phyloP scores from a whole-genome alignment of 306 rosid species.

The Begonia fuchsioides region DNA sequence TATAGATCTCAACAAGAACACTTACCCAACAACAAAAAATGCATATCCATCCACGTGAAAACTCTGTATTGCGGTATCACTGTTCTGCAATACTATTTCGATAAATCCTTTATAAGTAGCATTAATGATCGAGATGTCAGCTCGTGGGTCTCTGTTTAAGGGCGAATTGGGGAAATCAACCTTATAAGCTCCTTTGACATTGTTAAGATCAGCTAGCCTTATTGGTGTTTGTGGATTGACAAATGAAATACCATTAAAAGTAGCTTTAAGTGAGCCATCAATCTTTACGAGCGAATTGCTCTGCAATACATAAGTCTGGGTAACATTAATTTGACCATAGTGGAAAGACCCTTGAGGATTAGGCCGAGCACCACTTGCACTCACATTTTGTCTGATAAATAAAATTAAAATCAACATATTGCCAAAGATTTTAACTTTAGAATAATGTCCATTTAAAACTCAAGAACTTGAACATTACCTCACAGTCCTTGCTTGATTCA shows the following conservation, averaged over 20 bases:
- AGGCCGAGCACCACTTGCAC: constrained; percentile 95
- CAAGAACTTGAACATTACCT: constrained; percentile 33
- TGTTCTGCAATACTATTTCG: constrained; percentile 74
- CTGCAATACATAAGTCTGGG: constrained; percentile 57
- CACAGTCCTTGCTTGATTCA: constrained; percentile 70
- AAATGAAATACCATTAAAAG: constrained; percentile 79
- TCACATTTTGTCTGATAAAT: constrained; percentile 48
- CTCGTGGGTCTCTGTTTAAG: constrained; percentile 31
- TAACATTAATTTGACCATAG: constrained; percentile 62
- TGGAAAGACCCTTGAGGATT: constrained; percentile 91
- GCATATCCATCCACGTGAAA: constrained; percentile 79
- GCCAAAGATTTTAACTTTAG: too few relatives aligned
- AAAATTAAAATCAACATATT: too few relatives aligned
- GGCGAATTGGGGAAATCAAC: constrained; percentile 71
- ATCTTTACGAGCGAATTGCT: constrained; percentile 34
- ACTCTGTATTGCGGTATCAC: constrained; percentile 57
- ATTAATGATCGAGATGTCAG: constrained; percentile 66
- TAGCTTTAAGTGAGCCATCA: constrained; percentile 35
- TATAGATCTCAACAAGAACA: constrained; percentile 1
- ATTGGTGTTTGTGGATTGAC: constrained; percentile 56
- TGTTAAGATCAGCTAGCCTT: constrained; percentile 63
- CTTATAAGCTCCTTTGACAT: constrained; percentile 56
- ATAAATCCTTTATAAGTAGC: constrained; percentile 79
- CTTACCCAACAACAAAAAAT: constrained; percentile 70
- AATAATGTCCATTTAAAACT: neutral